Evolutionary conservation across 768 basidiomycete genomes (phyloP).

Genomic region (Termitomyces sp.): DNA sequence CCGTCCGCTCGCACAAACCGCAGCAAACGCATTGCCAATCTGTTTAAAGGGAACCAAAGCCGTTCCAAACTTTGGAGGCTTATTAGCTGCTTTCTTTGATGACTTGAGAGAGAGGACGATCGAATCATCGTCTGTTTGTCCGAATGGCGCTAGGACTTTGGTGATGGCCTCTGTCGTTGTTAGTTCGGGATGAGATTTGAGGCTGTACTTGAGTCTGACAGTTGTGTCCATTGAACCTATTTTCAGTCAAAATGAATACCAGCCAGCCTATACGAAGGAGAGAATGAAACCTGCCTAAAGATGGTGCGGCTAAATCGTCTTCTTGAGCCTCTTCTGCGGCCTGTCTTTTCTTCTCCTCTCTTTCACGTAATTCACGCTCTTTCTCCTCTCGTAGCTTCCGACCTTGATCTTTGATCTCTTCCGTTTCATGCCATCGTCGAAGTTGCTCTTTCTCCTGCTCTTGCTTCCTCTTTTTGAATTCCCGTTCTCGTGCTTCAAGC

Average conservation of each 20-base stretch:
- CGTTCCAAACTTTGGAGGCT: constrained; percentile 63
- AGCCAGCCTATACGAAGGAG: constrained; percentile 9
- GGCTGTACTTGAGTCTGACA: constrained; percentile 65
- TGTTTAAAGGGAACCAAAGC: constrained; percentile 77
- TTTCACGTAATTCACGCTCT: constrained; percentile 49
- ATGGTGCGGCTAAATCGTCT: constrained; percentile 53
- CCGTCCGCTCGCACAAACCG: constrained; percentile 59
- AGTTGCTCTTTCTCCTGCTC: constrained; percentile 62
- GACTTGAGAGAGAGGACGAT: constrained; percentile 70
- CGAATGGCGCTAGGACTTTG: constrained; percentile 57
- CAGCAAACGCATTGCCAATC: constrained; percentile 75
- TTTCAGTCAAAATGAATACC: not conserved
- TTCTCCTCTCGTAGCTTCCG: constrained; percentile 64
- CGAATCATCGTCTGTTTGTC: constrained; percentile 57
- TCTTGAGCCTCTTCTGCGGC: constrained; percentile 29
- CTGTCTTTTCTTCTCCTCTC: constrained; percentile 40
- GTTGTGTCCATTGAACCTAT: constrained; percentile 72
- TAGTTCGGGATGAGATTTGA: constrained; percentile 58
- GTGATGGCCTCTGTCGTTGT: constrained; percentile 49
- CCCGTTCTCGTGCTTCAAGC: constrained; percentile 75
- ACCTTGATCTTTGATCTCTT: constrained; percentile 75
- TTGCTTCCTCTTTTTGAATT: constrained; percentile 66
- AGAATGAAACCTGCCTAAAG: constrained; percentile 41
- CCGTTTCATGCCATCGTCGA: constrained; percentile 57
- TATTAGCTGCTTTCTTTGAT: constrained; percentile 52